Evolutionary conservation across 2,329 filamentous ascomycete species (phyloP).

Genomic region (Dryadomyces quercivorus): DNA sequence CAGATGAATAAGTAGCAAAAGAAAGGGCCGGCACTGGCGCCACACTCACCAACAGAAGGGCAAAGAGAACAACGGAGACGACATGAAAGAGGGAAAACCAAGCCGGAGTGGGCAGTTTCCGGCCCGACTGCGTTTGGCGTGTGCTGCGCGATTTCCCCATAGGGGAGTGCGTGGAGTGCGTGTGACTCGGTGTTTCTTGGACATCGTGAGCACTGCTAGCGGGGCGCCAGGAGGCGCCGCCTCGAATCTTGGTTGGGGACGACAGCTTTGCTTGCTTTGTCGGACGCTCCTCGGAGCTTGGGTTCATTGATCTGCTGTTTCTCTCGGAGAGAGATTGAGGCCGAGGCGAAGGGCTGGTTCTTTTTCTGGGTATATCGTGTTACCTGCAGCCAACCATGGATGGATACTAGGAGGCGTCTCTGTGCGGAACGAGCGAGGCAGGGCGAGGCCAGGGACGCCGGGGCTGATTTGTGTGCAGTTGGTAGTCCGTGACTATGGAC

Average conservation of each 20-base stretch:
- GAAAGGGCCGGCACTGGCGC: conserved; percentile 10
- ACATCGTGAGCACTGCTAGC: conserved; percentile 6
- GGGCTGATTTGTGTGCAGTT: no score
- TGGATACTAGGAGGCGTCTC: background rate
- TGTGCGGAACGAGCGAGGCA: background rate
- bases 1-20: background rate
- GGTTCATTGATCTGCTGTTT: background rate
- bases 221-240: conserved; percentile 18
- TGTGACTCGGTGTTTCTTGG: background rate
- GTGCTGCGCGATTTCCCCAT: conserved; percentile 11
- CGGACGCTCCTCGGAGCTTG: background rate
- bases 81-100: conserved; percentile 16
- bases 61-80: conserved; percentile 16
- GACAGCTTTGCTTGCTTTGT: conserved; percentile 7
- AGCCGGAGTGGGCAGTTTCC: conserved; percentile 8
- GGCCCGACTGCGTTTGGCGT: conserved; percentile 10
- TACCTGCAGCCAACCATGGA: background rate
- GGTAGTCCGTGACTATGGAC: no score
- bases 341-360: background rate
- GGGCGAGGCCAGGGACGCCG: no score
- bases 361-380: background rate
- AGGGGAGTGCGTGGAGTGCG: background rate
- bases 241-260: conserved; percentile 8
- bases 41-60: background rate
- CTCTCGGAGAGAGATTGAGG: background rate